phyloP scores from a whole-genome alignment of 1,139 yeast species.

The Debaryomycetaceae sp. region DNA sequence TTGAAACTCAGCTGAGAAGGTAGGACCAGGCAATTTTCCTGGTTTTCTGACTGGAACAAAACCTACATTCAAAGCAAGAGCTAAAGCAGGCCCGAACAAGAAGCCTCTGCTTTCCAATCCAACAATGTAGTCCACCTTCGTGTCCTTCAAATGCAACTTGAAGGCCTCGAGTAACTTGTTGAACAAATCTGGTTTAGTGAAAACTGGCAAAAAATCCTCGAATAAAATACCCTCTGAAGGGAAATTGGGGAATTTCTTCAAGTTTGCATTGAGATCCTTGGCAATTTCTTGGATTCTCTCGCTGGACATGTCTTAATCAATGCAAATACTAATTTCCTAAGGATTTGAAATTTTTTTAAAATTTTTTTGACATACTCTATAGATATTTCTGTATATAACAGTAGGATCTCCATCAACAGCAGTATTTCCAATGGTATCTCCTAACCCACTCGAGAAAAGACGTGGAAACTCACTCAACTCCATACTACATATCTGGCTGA shows the following conservation, averaged over 20 bases:
- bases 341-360: no score
- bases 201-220: conserved; percentile 94
- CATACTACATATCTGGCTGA: no score
- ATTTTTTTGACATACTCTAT: no score
- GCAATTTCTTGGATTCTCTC: conserved; percentile 45
- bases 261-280: conserved; percentile 57
- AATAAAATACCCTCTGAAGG: conserved; percentile 91
- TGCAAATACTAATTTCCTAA: no score
- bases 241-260: conserved; percentile 87
- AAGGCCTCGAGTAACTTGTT: conserved; percentile 79
- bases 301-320: no score
- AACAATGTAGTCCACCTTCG: conserved; percentile 80
- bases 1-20: conserved; percentile 65
- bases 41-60: conserved; percentile 93
- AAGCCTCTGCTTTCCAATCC: conserved; percentile 98
- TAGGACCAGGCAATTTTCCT: conserved; percentile 91
- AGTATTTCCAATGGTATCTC: no score
- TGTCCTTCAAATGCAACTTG: conserved; percentile 64
- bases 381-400: no score
- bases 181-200: conserved; percentile 77
- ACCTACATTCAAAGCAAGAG: conserved; percentile 83
- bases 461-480: no score
- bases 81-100: conserved; percentile 92
- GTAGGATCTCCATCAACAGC: no score
- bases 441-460: no score